Base-by-base conservation (phyloP, 2,329 filamentous ascomycete species). In the Fusarium keratoplasticum region DNA sequence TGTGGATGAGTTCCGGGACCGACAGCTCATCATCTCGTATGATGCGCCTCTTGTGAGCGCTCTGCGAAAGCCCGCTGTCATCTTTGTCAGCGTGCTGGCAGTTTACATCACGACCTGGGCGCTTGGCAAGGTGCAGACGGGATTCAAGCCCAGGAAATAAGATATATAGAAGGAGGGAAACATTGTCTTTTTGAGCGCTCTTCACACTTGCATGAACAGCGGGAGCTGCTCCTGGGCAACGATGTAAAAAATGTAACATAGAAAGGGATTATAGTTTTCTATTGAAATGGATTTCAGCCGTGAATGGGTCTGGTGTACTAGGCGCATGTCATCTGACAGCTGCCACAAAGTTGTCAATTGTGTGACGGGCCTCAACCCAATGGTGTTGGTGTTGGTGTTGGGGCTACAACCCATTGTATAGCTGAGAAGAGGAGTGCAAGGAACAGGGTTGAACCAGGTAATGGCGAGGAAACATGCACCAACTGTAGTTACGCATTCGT, bases 1-100 rank as follows among this genome's bases (percentile, higher is more conserved):
- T 61, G 94, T 97, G 1, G 96, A 99, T 77, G 96, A 98, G 76
- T 90, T 95, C 79, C 90, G 95, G 63, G 95, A 95, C 79, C 91
- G 94, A 35, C 92, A 96, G 74, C 83, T 98, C 25, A 86, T 98
- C 77, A 93, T 98, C 62, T 93, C 93, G 2, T 99, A 99, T 83
- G 94, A 98, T 73, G 94, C 96, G 80, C 90, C 95, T 2, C 87
- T 93, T 75, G 81, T 88, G 4, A 93, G 94, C 31, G 90, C 89
- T 42, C 89, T 98, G 78, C 91, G 95, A 79, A 99, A 99, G 86
- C 96, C 96, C 1, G 76, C 97, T 22, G 90, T 96, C 27, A 89
- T 98, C 69, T 94, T 96, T 74, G 86, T 86, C 35, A 95, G 93
- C 77, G 84, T 93, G 72, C 81, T 97, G 74, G 86, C 88, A n/a